Evolutionary conservation across 768 basidiomycete species (phyloP), one percentile per base, ranked within the genome.

Genomic region (Termitomyces sp.): DNA sequence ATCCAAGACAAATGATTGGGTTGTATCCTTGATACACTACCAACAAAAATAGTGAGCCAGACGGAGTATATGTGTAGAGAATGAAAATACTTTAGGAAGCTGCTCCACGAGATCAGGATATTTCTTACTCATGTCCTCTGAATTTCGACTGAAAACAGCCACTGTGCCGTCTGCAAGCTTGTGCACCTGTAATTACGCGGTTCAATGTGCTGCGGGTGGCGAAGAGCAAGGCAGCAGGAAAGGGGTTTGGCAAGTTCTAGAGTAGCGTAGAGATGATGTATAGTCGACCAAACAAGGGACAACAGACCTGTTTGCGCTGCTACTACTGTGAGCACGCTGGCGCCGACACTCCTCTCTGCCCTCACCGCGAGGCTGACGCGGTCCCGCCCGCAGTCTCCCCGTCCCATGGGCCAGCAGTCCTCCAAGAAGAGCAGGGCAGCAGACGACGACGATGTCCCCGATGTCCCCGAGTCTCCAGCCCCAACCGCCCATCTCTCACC

Each of bases 81-180:
- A n/a, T 46, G 56, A 13, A 67, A 77, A 50, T 60, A 95, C 96
- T 51, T 82, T 83, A 5, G 95, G 93, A 20, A 98, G 79, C 69
- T 98, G 95, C 61, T 93, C 92, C 12, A 97, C 85, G n/a, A 99
- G 79, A 77, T 99, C 97, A 0, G 97, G 97, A 75, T 98, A 99
- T 70, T 99, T 99, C 71, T 93, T 93, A 70, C 90, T 95, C 97
- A 98, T 99, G 66, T 99, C 95, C 72, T 99, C 97, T 28, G 95
- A 97, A 72, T 99, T 99, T 57, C 97, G 79, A 70, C 93, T 95
- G 74, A 98, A 99, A 46, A 99, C 88, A n/a, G 83, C 82, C 20
- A 99, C 86, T 4, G 79, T 82, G 1, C 95, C 96, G 67, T 93
- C 82, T 46, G 86, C 84, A 50, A 94, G 75, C 68, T 81, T 85